Conservation (phyloP, 2,329 filamentous ascomycete genomes). For the Xylariaceae sp. region DNA sequence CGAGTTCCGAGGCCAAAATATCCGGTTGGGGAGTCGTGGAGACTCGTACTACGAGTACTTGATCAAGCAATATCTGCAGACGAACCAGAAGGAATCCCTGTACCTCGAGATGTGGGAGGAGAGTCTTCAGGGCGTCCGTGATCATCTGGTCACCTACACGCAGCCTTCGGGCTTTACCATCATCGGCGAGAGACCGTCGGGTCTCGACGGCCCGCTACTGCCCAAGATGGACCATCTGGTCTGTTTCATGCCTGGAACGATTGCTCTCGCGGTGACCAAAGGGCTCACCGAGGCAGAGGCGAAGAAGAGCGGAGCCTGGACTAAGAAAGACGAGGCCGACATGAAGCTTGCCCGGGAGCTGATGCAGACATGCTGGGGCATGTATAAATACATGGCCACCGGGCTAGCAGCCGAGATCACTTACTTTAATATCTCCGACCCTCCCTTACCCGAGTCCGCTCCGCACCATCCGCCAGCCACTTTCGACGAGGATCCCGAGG, state of each 20-base stretch:
- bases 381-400: conserved; percentile 86
- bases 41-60: conserved; percentile 99
- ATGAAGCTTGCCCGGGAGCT: conserved; percentile 83
- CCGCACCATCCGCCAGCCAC: conserved; percentile 44
- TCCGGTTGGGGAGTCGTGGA: conserved; percentile 85
- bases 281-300: conserved; percentile 72
- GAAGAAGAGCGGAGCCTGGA: conserved; percentile 67
- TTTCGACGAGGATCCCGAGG: conserved; percentile 48
- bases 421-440: conserved; percentile 72
- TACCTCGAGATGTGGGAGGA: conserved; percentile 95
- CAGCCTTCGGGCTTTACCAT: conserved; percentile 77
- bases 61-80: conserved; percentile 97
- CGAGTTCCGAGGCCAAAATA: conserved; percentile 75
- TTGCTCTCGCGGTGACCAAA: conserved; percentile 79
- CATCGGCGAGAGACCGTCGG: conserved; percentile 76
- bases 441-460: conserved; percentile 57
- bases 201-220: conserved; percentile 59
- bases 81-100: conserved; percentile 74
- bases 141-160: conserved; percentile 88
- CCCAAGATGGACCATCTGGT: conserved; percentile 98
- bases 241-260: conserved; percentile 95
- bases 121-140: conserved; percentile 75
- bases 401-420: conserved; percentile 93
- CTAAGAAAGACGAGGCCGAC: conserved; percentile 73
- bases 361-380: conserved; percentile 96